Conservation (phyloP, 2,329 filamentous ascomycete species). For the Leptoxyphium fumago region DNA sequence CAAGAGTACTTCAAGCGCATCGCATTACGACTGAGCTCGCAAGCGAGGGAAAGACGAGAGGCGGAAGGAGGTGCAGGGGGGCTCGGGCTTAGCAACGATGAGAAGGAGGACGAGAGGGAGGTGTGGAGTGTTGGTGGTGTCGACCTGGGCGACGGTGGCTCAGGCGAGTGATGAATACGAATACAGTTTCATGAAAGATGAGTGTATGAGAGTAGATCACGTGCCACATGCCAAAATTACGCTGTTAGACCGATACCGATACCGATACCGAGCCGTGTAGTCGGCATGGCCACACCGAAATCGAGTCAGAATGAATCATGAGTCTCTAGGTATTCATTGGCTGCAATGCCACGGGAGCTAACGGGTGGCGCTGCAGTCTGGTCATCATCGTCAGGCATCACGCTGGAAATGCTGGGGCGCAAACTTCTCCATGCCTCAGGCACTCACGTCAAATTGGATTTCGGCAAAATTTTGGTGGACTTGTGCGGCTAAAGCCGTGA, state of each 20-base stretch:
- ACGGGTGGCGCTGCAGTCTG: too few relatives aligned
- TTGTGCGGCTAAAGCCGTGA: background rate
- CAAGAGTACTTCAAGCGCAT: constrained; percentile 95
- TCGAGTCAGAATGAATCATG: too few relatives aligned
- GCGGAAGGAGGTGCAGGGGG: constrained; percentile 83
- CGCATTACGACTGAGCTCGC: constrained; percentile 65
- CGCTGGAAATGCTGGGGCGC: background rate
- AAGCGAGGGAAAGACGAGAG: constrained; percentile 77
- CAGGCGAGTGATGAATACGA: constrained; percentile 1
- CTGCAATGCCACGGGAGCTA: too few relatives aligned
- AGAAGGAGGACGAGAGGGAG: constrained; percentile 86
- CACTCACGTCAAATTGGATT: background rate
- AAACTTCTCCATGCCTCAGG: background rate
- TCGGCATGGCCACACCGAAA: too few relatives aligned
- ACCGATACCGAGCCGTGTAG: too few relatives aligned
- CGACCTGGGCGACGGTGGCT: constrained; percentile 49
- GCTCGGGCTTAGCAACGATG: constrained; percentile 74
- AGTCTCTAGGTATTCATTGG: too few relatives aligned
- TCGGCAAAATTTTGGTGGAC: background rate
- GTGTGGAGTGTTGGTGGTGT: constrained; percentile 91
- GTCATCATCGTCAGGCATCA: too few relatives aligned
- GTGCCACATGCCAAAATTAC: too few relatives aligned
- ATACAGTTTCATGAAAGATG: too few relatives aligned
- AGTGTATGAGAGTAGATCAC: too few relatives aligned
- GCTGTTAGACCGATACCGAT: too few relatives aligned